Evolutionary conservation across 257 asterid species (phyloP).

Genomic region (Datura wrightii): DNA sequence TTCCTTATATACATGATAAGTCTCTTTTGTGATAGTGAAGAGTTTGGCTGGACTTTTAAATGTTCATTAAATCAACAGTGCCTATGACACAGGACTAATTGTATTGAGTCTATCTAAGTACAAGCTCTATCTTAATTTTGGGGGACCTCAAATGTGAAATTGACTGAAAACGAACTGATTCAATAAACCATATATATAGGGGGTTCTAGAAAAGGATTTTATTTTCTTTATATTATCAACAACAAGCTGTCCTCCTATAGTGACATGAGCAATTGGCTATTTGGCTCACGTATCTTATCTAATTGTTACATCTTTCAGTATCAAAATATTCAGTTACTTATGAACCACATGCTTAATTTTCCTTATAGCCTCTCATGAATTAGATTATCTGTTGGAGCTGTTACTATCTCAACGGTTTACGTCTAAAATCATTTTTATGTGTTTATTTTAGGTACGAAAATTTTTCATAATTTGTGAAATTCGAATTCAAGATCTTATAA

Average conservation of each 20-base stretch:
- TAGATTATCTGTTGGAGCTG: not conserved
- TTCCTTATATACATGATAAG: not conserved
- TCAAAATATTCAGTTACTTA: not conserved
- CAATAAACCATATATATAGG: too few relatives aligned
- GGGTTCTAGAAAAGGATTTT: not conserved
- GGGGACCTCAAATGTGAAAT: not conserved
- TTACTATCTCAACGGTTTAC: not conserved
- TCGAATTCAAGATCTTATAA: not conserved
- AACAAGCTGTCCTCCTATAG: not conserved
- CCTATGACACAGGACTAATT: not conserved
- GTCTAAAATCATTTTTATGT: not conserved
- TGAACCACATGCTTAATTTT: not conserved
- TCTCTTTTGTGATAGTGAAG: not conserved
- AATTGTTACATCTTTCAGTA: not conserved
- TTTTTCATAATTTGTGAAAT: not conserved
- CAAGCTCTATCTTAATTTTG: not conserved
- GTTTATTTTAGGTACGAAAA: not conserved
- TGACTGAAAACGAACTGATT: conserved; percentile 23
- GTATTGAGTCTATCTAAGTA: not conserved
- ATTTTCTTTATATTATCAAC: too few relatives aligned
- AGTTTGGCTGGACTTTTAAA: not conserved
- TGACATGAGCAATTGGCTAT: conserved; percentile 6
- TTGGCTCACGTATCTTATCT: conserved; percentile 12
- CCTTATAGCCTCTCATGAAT: not conserved
- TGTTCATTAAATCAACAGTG: not conserved